These are phyloP conservation scores for Trifolium repens DNA, from an alignment of 306 rosid species.

Conservation along the genomic window DNA sequence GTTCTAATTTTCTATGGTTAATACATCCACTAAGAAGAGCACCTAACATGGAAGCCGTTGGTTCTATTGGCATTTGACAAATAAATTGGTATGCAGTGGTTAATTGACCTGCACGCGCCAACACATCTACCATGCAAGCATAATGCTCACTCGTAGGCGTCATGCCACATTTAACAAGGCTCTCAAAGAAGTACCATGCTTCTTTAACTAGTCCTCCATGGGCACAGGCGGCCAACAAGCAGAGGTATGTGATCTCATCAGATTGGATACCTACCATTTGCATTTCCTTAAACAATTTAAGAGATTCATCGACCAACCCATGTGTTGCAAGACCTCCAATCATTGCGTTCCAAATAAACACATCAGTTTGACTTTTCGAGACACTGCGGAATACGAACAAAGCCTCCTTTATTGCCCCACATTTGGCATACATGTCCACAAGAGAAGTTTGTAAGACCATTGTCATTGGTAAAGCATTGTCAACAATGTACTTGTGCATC, in stretches of 20 bases:
- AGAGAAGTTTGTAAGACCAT: constrained; percentile 73
- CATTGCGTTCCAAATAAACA: constrained; percentile 77
- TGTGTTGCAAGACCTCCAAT: constrained; percentile 84
- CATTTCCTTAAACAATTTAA: constrained; percentile 64
- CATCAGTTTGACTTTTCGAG: constrained; percentile 57
- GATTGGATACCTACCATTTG: constrained; percentile 55
- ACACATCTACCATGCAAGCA: constrained; percentile 82
- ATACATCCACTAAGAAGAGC: constrained; percentile 72
- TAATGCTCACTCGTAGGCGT: constrained; percentile 64
- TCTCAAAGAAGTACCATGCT: constrained; percentile 76
- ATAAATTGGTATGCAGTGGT: constrained; percentile 63
- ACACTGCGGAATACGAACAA: constrained; percentile 52
- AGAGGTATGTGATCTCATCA: constrained; percentile 81
- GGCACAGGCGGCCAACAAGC: constrained; percentile 77
- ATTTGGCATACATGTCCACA: constrained; percentile 88
- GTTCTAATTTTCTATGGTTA: constrained; percentile 66
- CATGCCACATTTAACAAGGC: constrained; percentile 57
- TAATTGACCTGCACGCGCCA: constrained; percentile 73
- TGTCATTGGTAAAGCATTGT: constrained; percentile 58
- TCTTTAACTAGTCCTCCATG: constrained; percentile 77
- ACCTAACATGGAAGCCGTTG: constrained; percentile 78
- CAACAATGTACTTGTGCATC: constrained; percentile 58
- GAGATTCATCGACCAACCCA: constrained; percentile 63
- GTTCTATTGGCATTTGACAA: constrained; percentile 65
- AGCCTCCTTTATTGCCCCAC: constrained; percentile 81